Conservation (phyloP, 768 basidiomycete species). For the Cystobasidium tubakii region DNA sequence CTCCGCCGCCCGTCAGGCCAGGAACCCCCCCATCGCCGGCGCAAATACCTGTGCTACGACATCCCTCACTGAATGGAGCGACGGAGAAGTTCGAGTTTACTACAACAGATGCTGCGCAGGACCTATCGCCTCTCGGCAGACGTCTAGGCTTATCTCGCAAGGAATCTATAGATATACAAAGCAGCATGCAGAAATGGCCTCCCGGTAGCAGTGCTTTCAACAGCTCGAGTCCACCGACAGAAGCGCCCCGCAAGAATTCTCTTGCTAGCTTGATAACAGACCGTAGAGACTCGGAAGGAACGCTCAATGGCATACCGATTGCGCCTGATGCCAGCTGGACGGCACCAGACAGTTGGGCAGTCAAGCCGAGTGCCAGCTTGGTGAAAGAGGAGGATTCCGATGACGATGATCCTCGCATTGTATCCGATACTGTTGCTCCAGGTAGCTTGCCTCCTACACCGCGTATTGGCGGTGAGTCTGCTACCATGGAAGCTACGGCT, state of each 20-base stretch:
- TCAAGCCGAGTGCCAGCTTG: slow-evolving; percentile 45
- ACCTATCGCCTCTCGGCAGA: slow-evolving; percentile 24
- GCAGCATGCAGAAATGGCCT: neutral
- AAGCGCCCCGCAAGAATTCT: slow-evolving; percentile 23
- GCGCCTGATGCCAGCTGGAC: slow-evolving; percentile 40
- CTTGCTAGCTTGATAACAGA: slow-evolving; percentile 1
- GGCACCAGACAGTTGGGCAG: slow-evolving; percentile 55
- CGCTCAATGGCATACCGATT: neutral
- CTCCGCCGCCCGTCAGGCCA: neutral
- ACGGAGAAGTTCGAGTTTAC: slow-evolving; percentile 8
- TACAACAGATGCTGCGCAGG: neutral
- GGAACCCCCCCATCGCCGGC: slow-evolving; percentile 25
- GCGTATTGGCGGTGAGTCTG: neutral
- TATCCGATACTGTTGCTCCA: slow-evolving; percentile 24
- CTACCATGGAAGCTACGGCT: neutral
- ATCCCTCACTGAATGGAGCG: slow-evolving; percentile 1
- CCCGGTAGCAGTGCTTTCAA: neutral
- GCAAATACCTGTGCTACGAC: slow-evolving; percentile 6
- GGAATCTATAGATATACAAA: slow-evolving; percentile 15
- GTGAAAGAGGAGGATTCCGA: slow-evolving; percentile 44
- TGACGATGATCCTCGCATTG: slow-evolving; percentile 44
- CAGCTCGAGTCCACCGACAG: neutral
- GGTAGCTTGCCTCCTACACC: slow-evolving; percentile 23
- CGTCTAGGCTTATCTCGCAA: slow-evolving; percentile 15
- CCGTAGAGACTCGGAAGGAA: slow-evolving; percentile 23